Conservation (phyloP, 2,329 filamentous ascomycete genomes). For the Cryoendolithus antarcticus region DNA sequence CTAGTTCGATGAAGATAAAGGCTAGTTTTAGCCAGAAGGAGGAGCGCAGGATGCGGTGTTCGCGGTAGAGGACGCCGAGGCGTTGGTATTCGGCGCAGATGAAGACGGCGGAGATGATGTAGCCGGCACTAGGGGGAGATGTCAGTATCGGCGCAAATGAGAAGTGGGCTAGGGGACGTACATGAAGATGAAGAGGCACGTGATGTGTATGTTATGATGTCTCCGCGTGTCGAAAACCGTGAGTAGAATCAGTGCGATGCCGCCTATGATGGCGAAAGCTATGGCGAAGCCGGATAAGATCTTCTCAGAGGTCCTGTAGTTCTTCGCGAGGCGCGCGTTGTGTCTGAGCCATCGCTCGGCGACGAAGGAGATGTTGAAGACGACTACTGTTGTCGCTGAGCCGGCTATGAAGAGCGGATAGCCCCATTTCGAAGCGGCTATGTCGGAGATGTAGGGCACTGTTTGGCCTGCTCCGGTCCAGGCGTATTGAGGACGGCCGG, state of each 20-base stretch:
- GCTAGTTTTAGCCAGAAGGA: constrained; percentile 80
- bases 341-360: constrained; percentile 80
- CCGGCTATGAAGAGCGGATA: constrained; percentile 72
- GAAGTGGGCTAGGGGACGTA: constrained; percentile 10
- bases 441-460: constrained; percentile 46
- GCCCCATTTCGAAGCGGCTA: constrained; percentile 44
- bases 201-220: constrained; percentile 56
- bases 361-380: constrained; percentile 69
- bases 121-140: constrained; percentile 44
- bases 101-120: constrained; percentile 73
- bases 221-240: constrained; percentile 73
- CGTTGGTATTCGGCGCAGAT: constrained; percentile 85
- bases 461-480: constrained; percentile 47
- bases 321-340: constrained; percentile 62
- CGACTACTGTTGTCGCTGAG: constrained; percentile 57
- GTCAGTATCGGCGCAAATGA: background rate
- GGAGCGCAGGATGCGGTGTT: constrained; percentile 58
- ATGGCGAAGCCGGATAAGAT: constrained; percentile 50
- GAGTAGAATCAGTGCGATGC: constrained; percentile 67
- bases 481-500: constrained; percentile 44
- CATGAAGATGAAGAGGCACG: constrained; percentile 74
- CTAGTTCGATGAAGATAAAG: constrained; percentile 72
- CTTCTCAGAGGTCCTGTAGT: constrained; percentile 53
- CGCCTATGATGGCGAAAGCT: constrained; percentile 59
- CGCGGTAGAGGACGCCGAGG: constrained; percentile 65